These are phyloP conservation scores for Corylus americana DNA, from an alignment of 306 rosid species.

Conservation along the genomic window DNA sequence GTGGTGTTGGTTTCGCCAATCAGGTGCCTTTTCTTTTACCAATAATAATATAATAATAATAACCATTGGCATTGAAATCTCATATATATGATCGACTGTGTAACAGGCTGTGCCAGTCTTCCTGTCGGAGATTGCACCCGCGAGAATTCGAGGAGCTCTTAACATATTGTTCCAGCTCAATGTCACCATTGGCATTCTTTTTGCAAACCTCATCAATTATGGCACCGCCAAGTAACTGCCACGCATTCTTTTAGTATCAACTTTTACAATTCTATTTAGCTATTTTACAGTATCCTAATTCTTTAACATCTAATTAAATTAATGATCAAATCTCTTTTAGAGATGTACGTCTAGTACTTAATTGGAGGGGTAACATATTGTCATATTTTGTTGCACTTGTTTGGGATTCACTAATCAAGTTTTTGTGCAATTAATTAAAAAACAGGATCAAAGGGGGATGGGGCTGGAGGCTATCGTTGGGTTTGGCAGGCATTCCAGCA, in stretches of 20 bases:
- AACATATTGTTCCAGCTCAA: slow-evolving; percentile 84
- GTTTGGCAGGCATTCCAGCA: slow-evolving; percentile 82
- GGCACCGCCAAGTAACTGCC: slow-evolving; percentile 61
- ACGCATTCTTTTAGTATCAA: no score
- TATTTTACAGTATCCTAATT: no score
- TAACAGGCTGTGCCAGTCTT: slow-evolving; percentile 92
- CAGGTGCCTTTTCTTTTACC: slow-evolving; percentile 38
- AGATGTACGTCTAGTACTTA: no score
- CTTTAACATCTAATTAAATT: no score
- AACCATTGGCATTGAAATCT: no score
- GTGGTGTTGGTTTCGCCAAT: slow-evolving; percentile 81
- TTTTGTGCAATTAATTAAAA: neutral
- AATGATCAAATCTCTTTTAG: no score
- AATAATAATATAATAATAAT: no score
- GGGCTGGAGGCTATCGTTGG: slow-evolving; percentile 95
- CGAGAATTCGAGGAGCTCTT: slow-evolving; percentile 89
- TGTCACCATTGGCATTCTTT: slow-evolving; percentile 80
- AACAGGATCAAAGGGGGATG: slow-evolving; percentile 74
- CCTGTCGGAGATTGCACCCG: slow-evolving; percentile 89
- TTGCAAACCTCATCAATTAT: slow-evolving; percentile 77
- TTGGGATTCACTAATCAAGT: slow-evolving; percentile 29
- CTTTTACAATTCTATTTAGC: no score
- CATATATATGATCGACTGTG: slow-evolving; percentile 1
- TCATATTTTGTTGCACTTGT: slow-evolving; percentile 38
- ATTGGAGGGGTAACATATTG: slow-evolving; percentile 17